A percentile compares a stretch with the other conserved stretches of the same genome.
Conservation (phyloP, 495 filamentous ascomycete species). For the Aspergillus ostianus region DNA sequence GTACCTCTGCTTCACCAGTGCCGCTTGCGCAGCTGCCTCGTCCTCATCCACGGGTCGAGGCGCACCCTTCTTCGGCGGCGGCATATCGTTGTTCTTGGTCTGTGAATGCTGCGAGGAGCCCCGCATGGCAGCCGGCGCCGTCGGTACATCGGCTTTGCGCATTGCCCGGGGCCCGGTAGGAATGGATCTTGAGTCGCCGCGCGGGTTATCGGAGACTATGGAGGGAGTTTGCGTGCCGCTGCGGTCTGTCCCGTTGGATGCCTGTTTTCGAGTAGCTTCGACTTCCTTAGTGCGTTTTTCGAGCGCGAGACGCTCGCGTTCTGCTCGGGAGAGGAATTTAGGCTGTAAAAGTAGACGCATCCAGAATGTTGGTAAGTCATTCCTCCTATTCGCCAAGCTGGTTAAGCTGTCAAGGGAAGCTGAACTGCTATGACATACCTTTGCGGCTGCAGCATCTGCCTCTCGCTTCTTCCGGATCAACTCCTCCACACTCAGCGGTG, state of each 20-base stretch:
- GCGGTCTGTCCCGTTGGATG: slow-evolving; percentile 9
- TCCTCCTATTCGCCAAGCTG: background rate
- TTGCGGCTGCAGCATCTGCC: slow-evolving; percentile 72
- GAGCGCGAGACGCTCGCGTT: slow-evolving; percentile 80
- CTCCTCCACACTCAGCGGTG: slow-evolving; percentile 73
- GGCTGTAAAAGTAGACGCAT: slow-evolving; percentile 52
- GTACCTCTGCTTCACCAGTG: slow-evolving; percentile 76
- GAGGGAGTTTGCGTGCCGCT: slow-evolving; percentile 2
- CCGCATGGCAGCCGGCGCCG: slow-evolving; percentile 55
- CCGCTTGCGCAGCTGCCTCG: slow-evolving; percentile 63
- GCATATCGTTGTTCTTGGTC: slow-evolving; percentile 53
- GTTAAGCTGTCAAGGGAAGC: background rate
- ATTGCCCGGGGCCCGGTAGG: slow-evolving; percentile 82
- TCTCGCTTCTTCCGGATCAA: slow-evolving; percentile 75
- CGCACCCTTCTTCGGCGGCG: slow-evolving; percentile 51
- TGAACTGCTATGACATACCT: slow-evolving; percentile 46
- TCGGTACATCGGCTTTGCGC: slow-evolving; percentile 55
- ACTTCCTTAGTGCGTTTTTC: slow-evolving; percentile 86
- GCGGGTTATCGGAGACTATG: slow-evolving; percentile 17
- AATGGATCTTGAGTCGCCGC: slow-evolving; percentile 37
- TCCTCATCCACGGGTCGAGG: slow-evolving; percentile 52
- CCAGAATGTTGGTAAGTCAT: background rate
- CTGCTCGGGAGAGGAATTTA: slow-evolving; percentile 86
- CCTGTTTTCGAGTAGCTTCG: slow-evolving; percentile 55
- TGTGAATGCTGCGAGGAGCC: slow-evolving; percentile 20